Percentiles rank a stretch among this genome's conserved stretches.
phyloP scores from a whole-genome alignment of 768 basidiomycete genomes.

The Mycena olivaceomarginata region DNA sequence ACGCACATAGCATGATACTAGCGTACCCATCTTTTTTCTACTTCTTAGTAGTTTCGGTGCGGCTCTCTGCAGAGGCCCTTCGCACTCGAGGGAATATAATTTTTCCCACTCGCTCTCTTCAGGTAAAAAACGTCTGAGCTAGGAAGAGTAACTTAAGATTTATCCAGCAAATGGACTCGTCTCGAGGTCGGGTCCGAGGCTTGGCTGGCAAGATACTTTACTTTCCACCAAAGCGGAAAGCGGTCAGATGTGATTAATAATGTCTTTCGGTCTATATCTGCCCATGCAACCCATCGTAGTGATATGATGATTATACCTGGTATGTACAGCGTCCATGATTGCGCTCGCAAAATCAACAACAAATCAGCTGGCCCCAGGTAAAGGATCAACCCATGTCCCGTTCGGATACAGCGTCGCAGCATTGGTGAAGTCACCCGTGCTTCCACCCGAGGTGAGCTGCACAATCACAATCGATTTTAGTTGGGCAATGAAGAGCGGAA shows the following conservation, averaged over 20 bases:
- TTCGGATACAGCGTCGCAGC: conserved; percentile 86
- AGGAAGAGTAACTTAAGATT: too few species aligned
- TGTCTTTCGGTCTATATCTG: neutral
- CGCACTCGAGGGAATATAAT: conserved; percentile 20
- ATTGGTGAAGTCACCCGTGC: conserved; percentile 86
- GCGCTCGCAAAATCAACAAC: neutral
- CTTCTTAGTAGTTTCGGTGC: conserved; percentile 16
- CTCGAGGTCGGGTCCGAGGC: too few species aligned
- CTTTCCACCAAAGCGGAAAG: too few species aligned
- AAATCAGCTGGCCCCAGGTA: conserved; percentile 75
- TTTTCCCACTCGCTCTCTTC: too few species aligned
- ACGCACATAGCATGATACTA: conserved; percentile 20
- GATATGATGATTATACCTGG: neutral
- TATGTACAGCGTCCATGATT: conserved; percentile 36
- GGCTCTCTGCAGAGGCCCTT: neutral
- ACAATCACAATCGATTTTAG: conserved; percentile 12
- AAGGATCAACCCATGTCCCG: conserved; percentile 88
- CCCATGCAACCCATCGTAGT: neutral
- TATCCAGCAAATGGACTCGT: too few species aligned
- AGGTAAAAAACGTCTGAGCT: too few species aligned
- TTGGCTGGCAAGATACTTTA: too few species aligned
- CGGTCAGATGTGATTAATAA: too few species aligned
- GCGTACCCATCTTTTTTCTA: conserved; percentile 19
- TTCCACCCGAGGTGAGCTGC: conserved; percentile 69
- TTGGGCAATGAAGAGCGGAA: conserved; percentile 10